phyloP scores from a whole-genome alignment of 164 flowering plant genomes.

The Litsea cubeba region DNA sequence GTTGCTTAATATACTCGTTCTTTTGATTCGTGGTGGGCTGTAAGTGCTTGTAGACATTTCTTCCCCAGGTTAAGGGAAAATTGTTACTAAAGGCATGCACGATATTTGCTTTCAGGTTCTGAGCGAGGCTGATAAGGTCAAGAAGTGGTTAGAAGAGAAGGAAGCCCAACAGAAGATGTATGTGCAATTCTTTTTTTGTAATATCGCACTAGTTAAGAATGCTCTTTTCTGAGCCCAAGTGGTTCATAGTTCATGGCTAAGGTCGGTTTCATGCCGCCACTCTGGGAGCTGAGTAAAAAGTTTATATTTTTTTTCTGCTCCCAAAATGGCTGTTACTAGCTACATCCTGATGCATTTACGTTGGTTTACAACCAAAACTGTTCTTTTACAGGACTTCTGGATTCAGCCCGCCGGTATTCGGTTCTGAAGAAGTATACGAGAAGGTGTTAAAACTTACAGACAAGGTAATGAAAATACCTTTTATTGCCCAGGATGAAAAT shows the following conservation, averaged over 20 bases:
- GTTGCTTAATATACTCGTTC: too few relatives aligned
- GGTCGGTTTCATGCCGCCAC: background rate
- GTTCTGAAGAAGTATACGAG: conserved; percentile 70
- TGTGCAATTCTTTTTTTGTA: conserved; percentile 18
- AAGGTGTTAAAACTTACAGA: conserved; percentile 61
- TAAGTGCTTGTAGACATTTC: background rate
- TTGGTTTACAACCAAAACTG: background rate
- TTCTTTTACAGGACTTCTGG: conserved; percentile 49
- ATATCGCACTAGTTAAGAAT: background rate
- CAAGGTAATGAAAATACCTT: conserved; percentile 42
- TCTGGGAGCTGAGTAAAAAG: background rate
- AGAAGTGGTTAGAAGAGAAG: conserved; percentile 76
- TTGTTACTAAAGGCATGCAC: background rate
- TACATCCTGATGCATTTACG: background rate
- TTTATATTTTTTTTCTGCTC: background rate
- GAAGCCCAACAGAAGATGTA: conserved; percentile 83
- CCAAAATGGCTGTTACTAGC: background rate
- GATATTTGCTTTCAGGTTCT: conserved; percentile 45
- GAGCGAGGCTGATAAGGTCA: conserved; percentile 54
- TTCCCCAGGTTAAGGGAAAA: background rate
- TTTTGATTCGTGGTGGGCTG: too few relatives aligned
- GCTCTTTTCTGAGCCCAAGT: background rate
- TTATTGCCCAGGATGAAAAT: too few relatives aligned
- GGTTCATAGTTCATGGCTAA: background rate
- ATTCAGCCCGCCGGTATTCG: conserved; percentile 53